Base-by-base conservation (phyloP, 129 eudicot genomes). In the Ambrosia trifida region DNA sequence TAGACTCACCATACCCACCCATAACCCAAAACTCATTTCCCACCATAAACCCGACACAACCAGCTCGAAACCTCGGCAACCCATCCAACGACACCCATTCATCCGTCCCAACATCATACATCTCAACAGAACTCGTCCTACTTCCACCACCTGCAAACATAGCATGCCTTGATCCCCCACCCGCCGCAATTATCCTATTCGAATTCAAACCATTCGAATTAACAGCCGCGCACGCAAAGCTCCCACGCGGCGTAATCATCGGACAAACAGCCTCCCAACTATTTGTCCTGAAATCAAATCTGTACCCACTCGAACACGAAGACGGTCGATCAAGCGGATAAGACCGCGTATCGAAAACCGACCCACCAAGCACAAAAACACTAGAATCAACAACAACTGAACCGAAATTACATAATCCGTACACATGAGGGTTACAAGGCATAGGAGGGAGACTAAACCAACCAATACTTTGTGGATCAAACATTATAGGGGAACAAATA, bases 1-100 rank as follows among this genome's bases (percentile, higher is more conserved):
- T 87, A 41, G 92, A 85, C 68, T 85, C 98, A 2, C 98, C 96
- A 65, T 94, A 94, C 56, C 98, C 98, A 31, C 96, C 98, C 98
- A 94, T 87, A 66, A 94, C 98, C 93, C 96, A 89, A 67, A 94
- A 87, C 50, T 93, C 81, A 63, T 68, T 64, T 2, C 95, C 91
- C 6, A 75, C 79, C 72, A 82, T 76, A 69, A 94, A 94, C 68
- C 97, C 98, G 8, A 85, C 96, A 77, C 98, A 89, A 20, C 98
- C 98, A 6, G 98, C 98, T 20, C 98, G 79, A 76, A 78, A 85
- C 76, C 87, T 52, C 0, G 98, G 93, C 76, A 94, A 61, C 11
- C 90, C 92, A 64, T 87, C 93, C 78, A 94, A 64, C 0, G 90
- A 80, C 62, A 81, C 83, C 96, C 98, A 94, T 72, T 86, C 93